Evolutionary conservation across 2,329 filamentous ascomycete genomes (phyloP), one percentile per base, ranked within the genome.

Genomic region (Arthroderma sp.): DNA sequence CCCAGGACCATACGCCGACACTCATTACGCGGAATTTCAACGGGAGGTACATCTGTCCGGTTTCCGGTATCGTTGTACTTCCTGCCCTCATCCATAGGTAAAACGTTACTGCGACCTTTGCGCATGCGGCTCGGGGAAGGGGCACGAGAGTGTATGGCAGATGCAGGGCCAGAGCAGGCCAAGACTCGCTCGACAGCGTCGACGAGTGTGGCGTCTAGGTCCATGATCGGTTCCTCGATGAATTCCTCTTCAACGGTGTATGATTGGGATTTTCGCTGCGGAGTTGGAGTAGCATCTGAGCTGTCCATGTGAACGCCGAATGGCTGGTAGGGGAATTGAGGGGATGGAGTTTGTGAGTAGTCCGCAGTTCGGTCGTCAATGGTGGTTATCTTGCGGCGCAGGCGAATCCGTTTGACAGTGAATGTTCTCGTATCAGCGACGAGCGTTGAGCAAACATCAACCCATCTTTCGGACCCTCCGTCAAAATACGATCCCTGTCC

Each of bases 171-270:
- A 52, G 72, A 75, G 41, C 71, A 74, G 2, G 70, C 73, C 2
- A 82, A 70, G 8, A 81, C 75, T 55, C 77, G 76, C 64, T 82
- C 80, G 21, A 82, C 71, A 6, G 79, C 80, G 64, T 82, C 79
- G 37, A 80, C 76, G 0, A 82, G 70, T 2, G 74, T 80, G n/a
- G 74, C 73, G 60, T 83, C 80, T 55, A 81, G 74, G 61, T 81
- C 79, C 76, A 80, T 78, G 52, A 83, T 76, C 2, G 69, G 68
- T 60, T 82, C 79, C 60, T 79, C 77, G 9, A 74, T 66, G 54
- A 81, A 80, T 57, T 73, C 68, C 61, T 81, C 78, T 54, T 79
- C 76, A 1, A 76, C 70, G 33, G 68, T 66, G 25, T 54, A 51
- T 13, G 53, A 21, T 39, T 58, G 56, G 44, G 43, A 31, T 35